Base-by-base conservation (phyloP, 148 eudicot genomes). In the Simmondsia chinensis region DNA sequence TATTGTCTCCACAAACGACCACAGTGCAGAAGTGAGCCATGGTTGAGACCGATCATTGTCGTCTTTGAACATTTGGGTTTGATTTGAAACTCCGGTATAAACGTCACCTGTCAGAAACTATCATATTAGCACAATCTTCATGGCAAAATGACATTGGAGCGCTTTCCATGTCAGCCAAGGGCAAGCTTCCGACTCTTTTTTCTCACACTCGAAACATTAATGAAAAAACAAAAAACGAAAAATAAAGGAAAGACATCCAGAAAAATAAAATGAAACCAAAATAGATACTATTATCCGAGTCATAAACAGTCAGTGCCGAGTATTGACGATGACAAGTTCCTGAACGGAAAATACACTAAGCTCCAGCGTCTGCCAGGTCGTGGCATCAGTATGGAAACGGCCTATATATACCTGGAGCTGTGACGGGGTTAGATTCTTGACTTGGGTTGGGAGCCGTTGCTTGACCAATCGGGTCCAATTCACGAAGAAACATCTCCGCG, bases 1-100 rank as follows among this genome's bases (percentile, higher is more conserved):
- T 68, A 91, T 86, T 3, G 86, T 69, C 29, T 91, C 99, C 44
- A 91, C 73, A 54, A 82, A 77, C 2, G 81, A 64, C 99, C 99
- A 91, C 17, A 86, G 34, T 25, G 81, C 48, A 32, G 95, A 61
- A 20, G 85, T 62, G 39, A 77, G 46, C 94, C 89, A 76, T 5
- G 80, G 59, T 18, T 57, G 71, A 52, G 66, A 39, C 29, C 45
- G 65, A 34, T 66, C 60, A 46, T n/a, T n/a, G n/a, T 39, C 60
- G 41, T 48, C 60, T 14, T 61, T 33, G 33, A 24, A 60, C 28
- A 21, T 51, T 49, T 55, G 67, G 33, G 54, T 80, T 63, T 73
- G 70, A 48, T 50, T 61, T 21, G 56, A 62, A 59, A 31, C 59
- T 39, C 56, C 77, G 21, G 57, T 53, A 61, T 32, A 32, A 42